These are phyloP conservation scores for Vinca major DNA, from an alignment of 305 asterid species.

Conservation along the genomic window DNA sequence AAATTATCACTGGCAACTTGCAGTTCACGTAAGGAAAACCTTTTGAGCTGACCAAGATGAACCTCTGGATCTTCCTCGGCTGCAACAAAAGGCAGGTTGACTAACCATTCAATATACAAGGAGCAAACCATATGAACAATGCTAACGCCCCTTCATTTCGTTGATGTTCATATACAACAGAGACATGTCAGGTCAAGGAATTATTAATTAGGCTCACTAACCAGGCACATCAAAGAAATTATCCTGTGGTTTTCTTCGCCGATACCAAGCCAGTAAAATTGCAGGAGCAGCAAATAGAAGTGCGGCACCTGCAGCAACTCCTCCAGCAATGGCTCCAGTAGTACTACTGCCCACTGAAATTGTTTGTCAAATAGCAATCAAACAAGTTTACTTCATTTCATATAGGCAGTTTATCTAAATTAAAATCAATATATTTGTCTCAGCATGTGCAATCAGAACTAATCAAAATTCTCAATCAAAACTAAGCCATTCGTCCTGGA, in stretches of 20 bases:
- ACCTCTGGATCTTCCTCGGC: constrained; percentile 90
- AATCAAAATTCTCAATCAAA: not conserved
- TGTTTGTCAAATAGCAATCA: not conserved
- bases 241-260: constrained; percentile 66
- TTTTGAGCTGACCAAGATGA: constrained; percentile 74
- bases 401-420: not conserved
- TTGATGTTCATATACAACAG: not conserved
- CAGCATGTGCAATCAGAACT: not conserved
- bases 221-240: constrained; percentile 89
- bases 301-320: constrained; percentile 89
- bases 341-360: constrained; percentile 48
- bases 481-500: not conserved
- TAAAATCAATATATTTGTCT: not conserved
- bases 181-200: too few relatives aligned
- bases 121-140: not conserved
- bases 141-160: not conserved
- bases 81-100: constrained; percentile 21
- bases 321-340: constrained; percentile 76
- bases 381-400: constrained; percentile 3
- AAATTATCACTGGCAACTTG: constrained; percentile 71
- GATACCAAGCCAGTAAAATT: constrained; percentile 57
- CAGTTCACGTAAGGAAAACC: constrained; percentile 67
- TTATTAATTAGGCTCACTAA: constrained; percentile 28
- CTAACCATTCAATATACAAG: not conserved
- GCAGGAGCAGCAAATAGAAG: constrained; percentile 73